phyloP scores from a whole-genome alignment of 1,284 basidiomycete species.

The Mixia osmundae region DNA sequence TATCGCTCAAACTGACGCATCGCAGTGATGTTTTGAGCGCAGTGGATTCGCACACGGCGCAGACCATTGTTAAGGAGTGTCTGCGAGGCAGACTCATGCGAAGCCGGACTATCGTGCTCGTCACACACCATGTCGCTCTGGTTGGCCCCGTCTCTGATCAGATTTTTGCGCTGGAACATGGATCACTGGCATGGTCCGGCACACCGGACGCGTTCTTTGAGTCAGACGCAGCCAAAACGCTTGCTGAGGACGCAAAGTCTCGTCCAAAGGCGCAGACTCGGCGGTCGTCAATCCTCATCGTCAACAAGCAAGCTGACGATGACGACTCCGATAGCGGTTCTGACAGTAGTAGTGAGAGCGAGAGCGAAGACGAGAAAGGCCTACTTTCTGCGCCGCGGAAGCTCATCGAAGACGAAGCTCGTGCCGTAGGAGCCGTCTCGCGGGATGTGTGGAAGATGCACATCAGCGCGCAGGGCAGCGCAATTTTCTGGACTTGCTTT shows the following conservation, averaged over 20 bases:
- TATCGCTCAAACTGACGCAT: neutral
- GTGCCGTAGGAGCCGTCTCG: conserved; percentile 59
- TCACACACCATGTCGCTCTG: conserved; percentile 1
- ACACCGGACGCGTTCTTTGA: neutral
- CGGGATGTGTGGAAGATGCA: conserved; percentile 60
- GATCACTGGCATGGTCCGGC: neutral
- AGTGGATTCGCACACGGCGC: conserved; percentile 67
- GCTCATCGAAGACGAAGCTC: conserved; percentile 69
- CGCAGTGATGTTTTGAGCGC: conserved; percentile 48
- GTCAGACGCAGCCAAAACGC: neutral
- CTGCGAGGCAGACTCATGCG: conserved; percentile 18
- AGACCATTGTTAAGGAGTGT: conserved; percentile 24
- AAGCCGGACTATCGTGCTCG: conserved; percentile 16
- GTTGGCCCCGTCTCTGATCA: neutral
- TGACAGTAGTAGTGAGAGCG: conserved; percentile 9
- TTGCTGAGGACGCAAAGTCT: neutral
- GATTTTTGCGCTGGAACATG: neutral
- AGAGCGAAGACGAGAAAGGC: conserved; percentile 31
- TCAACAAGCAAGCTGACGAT: conserved; percentile 18
- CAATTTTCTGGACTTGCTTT: conserved; percentile 49
- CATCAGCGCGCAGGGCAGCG: conserved; percentile 24
- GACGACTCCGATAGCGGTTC: conserved; percentile 13
- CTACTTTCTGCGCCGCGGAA: conserved; percentile 35
- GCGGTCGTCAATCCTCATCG: conserved; percentile 20
- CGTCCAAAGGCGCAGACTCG: neutral